Conservation (phyloP, 352 stramenopile genomes). For the Porosira glacialis region DNA sequence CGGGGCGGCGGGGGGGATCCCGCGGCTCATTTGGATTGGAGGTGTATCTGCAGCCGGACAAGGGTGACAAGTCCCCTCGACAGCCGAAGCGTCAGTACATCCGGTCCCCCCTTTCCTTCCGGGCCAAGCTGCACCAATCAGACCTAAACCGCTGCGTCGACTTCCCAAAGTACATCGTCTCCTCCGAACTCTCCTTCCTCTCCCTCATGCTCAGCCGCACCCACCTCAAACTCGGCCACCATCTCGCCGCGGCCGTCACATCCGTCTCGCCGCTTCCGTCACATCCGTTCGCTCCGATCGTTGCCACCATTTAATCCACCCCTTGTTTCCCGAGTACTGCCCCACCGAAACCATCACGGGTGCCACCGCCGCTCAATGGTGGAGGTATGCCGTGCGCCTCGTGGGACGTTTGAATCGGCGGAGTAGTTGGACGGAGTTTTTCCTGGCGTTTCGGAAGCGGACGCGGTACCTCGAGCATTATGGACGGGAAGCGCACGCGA, state of each 20-base stretch:
- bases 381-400: slow-evolving; percentile 75
- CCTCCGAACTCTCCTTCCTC: slow-evolving; percentile 69
- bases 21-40: slow-evolving; percentile 72
- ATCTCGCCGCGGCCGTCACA: neutral
- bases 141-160: slow-evolving; percentile 68
- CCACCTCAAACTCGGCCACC: slow-evolving; percentile 72
- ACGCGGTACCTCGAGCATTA: neutral
- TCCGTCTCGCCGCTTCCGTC: neutral
- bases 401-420: slow-evolving; percentile 74
- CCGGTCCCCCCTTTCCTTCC: slow-evolving; percentile 71
- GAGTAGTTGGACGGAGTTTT: slow-evolving; percentile 76
- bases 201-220: slow-evolving; percentile 63
- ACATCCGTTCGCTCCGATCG: slow-evolving; percentile 38
- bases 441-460: slow-evolving; percentile 65
- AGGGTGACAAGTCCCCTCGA: neutral
- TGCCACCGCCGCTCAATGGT: slow-evolving; percentile 70
- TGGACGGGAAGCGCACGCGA: too few species aligned
- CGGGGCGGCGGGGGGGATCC: slow-evolving; percentile 52
- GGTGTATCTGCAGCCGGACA: slow-evolving; percentile 75
- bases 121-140: slow-evolving; percentile 68
- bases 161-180: slow-evolving; percentile 78
- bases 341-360: slow-evolving; percentile 36
- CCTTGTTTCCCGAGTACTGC: slow-evolving; percentile 80
- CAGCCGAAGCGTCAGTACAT: slow-evolving; percentile 50
- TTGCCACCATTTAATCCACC: slow-evolving; percentile 43